phyloP scores from a whole-genome alignment of 2,329 filamentous ascomycete genomes.

The Monosporascus cannonballus region DNA sequence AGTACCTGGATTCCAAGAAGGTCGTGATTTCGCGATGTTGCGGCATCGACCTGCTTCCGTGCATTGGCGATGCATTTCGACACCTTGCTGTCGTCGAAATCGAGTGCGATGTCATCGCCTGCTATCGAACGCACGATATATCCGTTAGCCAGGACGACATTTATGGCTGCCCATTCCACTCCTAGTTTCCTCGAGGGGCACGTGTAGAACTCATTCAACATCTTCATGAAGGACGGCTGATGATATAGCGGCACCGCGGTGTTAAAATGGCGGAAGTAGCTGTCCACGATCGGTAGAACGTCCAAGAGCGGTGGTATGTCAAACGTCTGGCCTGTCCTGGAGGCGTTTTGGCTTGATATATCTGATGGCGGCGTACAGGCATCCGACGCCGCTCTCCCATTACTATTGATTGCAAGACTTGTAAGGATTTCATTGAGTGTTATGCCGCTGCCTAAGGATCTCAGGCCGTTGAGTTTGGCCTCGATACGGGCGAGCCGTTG shows the following conservation, averaged over 20 bases:
- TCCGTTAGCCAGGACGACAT: constrained; percentile 32
- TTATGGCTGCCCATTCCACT: constrained; percentile 32
- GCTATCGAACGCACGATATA: constrained; percentile 21
- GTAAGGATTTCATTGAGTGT: not conserved
- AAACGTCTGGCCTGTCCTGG: not conserved
- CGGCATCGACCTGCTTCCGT: constrained; percentile 27
- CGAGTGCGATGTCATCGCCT: constrained; percentile 5
- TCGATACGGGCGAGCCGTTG: constrained; percentile 23
- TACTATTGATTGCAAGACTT: not conserved
- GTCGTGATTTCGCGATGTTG: constrained; percentile 6
- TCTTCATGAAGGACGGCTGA: constrained; percentile 28
- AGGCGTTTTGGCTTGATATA: not conserved
- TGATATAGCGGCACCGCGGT: constrained; percentile 31
- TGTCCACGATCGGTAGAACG: constrained; percentile 28
- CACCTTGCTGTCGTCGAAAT: constrained; percentile 14
- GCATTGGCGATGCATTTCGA: constrained; percentile 30
- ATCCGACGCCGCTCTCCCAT: not conserved
- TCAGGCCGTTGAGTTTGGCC: constrained; percentile 18
- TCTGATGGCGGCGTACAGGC: too few relatives aligned
- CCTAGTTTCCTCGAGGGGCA: constrained; percentile 15
- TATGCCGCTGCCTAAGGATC: not conserved
- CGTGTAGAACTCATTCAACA: constrained; percentile 30
- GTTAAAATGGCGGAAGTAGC: constrained; percentile 32
- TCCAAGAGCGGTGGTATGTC: constrained; percentile 27
- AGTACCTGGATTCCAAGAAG: constrained; percentile 33